Evolutionary conservation across 148 eudicot genomes (phyloP).

Genomic region (Vaccinium darrowii): DNA sequence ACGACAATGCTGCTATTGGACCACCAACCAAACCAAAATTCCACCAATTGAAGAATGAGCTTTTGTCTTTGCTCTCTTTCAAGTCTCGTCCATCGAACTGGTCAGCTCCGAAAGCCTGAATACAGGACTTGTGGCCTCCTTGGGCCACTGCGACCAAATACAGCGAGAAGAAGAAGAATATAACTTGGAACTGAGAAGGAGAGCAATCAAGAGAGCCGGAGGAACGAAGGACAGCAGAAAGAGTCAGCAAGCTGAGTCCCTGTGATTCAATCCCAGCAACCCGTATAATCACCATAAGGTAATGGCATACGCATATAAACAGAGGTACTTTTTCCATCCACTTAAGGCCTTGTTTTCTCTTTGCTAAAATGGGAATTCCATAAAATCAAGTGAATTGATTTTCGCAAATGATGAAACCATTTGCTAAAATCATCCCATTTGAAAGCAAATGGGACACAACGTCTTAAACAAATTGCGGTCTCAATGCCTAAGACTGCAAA

Average conservation of each 20-base stretch:
- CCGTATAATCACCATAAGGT: too few relatives aligned
- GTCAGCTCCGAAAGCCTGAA: constrained; percentile 92
- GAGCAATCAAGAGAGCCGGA: constrained; percentile 25
- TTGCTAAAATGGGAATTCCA: too few relatives aligned
- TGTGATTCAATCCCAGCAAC: constrained; percentile 15
- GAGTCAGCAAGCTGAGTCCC: constrained; percentile 68
- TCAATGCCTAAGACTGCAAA: too few relatives aligned
- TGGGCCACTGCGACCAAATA: constrained; percentile 70
- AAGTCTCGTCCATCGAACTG: constrained; percentile 73
- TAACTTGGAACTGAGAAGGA: constrained; percentile 31
- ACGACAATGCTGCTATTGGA: constrained; percentile 26
- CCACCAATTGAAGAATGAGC: constrained; percentile 98
- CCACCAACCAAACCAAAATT: constrained; percentile 48
- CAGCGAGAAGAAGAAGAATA: constrained; percentile 52
- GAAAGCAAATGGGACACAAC: too few relatives aligned
- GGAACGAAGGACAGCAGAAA: constrained; percentile 42
- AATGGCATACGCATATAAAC: too few relatives aligned
- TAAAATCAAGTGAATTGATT: too few relatives aligned
- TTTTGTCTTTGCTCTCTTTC: constrained; percentile 64
- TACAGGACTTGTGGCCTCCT: constrained; percentile 80
- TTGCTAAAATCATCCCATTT: too few relatives aligned
- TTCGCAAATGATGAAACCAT: too few relatives aligned
- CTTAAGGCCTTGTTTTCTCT: too few relatives aligned
- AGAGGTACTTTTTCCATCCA: too few relatives aligned
- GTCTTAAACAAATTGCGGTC: too few relatives aligned